Conservation (phyloP, 2,329 filamentous ascomycete species). For the Aspergillus floridensis region DNA sequence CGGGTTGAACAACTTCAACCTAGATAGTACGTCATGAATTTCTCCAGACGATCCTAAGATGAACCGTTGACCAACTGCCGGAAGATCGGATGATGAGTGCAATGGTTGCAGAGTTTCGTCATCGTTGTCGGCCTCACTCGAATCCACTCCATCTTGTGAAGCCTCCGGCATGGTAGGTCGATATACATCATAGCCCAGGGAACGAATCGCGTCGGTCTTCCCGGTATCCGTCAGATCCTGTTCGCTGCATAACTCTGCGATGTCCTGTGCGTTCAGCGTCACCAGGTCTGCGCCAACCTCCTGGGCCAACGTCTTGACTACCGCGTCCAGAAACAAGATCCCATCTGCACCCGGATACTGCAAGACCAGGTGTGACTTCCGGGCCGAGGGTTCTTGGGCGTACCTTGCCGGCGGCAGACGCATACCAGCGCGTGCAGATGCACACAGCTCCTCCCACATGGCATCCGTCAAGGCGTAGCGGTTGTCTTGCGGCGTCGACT, state of each 20-base stretch:
- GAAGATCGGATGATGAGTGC: conserved; percentile 21
- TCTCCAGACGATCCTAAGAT: conserved; percentile 34
- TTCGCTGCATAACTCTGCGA: conserved; percentile 44
- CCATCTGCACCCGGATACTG: conserved; percentile 59
- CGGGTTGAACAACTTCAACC: conserved; percentile 31
- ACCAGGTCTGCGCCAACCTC: conserved; percentile 50
- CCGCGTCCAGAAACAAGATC: conserved; percentile 54
- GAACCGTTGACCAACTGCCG: conserved; percentile 22
- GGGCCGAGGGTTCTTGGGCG: conserved; percentile 47
- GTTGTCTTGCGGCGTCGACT: conserved; percentile 18
- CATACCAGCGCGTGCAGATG: conserved; percentile 53
- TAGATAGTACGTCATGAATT: conserved; percentile 26
- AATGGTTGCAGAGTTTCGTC: conserved; percentile 31
- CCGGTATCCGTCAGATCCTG: conserved; percentile 39
- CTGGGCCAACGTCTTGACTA: conserved; percentile 63
- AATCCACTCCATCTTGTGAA: conserved; percentile 41
- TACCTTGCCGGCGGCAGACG: conserved; percentile 40
- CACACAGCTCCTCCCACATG: conserved; percentile 50
- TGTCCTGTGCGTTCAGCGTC: conserved; percentile 47
- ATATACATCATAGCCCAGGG: conserved; percentile 57
- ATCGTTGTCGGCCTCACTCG: conserved; percentile 48
- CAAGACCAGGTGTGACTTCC: conserved; percentile 57
- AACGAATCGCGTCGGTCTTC: conserved; percentile 35
- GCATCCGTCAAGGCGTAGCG: conserved; percentile 42
- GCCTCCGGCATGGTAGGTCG: conserved; percentile 30